Evolutionary conservation across 1,284 basidiomycete species (phyloP).

Genomic region (Caloboletus firmus): DNA sequence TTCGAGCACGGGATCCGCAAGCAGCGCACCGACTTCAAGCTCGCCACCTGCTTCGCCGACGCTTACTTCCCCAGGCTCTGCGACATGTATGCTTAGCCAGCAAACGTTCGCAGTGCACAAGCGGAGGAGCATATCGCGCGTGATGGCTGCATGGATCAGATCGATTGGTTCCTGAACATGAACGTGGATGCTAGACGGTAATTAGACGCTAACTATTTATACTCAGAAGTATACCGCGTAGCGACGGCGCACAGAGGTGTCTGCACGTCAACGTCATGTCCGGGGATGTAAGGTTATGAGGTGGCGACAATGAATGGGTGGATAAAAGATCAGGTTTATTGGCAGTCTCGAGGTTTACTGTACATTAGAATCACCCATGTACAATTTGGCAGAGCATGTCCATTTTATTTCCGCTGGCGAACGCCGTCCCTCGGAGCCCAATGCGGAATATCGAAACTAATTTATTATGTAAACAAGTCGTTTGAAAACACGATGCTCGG

Average conservation of each 20-base stretch:
- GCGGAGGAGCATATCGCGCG: conserved; percentile 16
- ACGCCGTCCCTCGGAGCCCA: neutral
- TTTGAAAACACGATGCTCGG: neutral
- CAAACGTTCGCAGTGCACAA: conserved; percentile 21
- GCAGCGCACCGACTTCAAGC: conserved; percentile 31
- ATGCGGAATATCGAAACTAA: neutral
- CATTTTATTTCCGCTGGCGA: conserved; percentile 8
- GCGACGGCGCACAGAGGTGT: neutral
- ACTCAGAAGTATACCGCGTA: neutral
- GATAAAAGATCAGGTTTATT: neutral
- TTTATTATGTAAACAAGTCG: no score
- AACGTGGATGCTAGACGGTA: neutral
- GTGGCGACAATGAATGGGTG: neutral
- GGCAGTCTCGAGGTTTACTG: neutral
- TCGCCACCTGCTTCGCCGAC: conserved; percentile 14
- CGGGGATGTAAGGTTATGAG: neutral
- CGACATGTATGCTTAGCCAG: conserved; percentile 21
- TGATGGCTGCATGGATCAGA: conserved; percentile 26
- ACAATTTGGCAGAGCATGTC: neutral
- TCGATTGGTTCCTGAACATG: conserved; percentile 17
- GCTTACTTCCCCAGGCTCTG: conserved; percentile 1
- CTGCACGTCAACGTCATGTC: neutral
- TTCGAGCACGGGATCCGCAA: conserved; percentile 44
- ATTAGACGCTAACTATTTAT: neutral
- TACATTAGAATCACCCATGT: conserved; percentile 1